phyloP scores from a whole-genome alignment of 2,329 filamentous ascomycete genomes.

The Colletotrichum lini region DNA sequence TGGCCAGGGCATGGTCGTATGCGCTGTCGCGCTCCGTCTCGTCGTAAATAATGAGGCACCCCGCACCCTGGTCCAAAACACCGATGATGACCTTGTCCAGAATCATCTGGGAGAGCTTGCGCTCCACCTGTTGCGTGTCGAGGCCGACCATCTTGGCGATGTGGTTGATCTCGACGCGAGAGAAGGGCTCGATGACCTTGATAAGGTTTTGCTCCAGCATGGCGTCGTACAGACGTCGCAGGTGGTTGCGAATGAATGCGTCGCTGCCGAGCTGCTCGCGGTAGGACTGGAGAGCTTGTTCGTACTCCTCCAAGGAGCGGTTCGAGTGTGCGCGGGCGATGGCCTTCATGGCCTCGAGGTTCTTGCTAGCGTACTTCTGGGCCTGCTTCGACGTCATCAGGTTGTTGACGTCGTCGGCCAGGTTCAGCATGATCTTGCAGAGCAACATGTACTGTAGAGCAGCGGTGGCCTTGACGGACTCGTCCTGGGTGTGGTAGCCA shows the following conservation, averaged over 20 bases:
- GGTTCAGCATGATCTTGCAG: slow-evolving; percentile 99
- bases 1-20: slow-evolving; percentile 94
- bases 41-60: slow-evolving; percentile 96
- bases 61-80: slow-evolving; percentile 96
- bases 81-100: slow-evolving; percentile 99
- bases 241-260: slow-evolving; percentile 96
- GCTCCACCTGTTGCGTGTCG: slow-evolving; percentile 96
- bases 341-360: slow-evolving; percentile 98
- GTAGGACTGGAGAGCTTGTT: slow-evolving; percentile 90
- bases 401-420: slow-evolving; percentile 94
- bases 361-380: slow-evolving; percentile 94
- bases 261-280: slow-evolving; percentile 95
- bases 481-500: slow-evolving; percentile 95
- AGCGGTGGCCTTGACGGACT: slow-evolving; percentile 90
- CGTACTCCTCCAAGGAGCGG: slow-evolving; percentile 96
- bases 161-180: slow-evolving; percentile 95
- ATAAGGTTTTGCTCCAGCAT: slow-evolving; percentile 99
- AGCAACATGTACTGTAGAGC: slow-evolving; percentile 99
- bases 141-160: slow-evolving; percentile 98
- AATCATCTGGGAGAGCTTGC: slow-evolving; percentile 99
- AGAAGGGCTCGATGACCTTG: slow-evolving; percentile 99
- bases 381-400: slow-evolving; percentile 97
- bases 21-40: slow-evolving; percentile 94
- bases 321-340: slow-evolving; percentile 96
- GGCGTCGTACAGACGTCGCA: slow-evolving; percentile 95